Evolutionary conservation across 164 flowering plant genomes (phyloP), one percentile per base, ranked within the genome.

Genomic region (Tinospora cordifolia): DNA sequence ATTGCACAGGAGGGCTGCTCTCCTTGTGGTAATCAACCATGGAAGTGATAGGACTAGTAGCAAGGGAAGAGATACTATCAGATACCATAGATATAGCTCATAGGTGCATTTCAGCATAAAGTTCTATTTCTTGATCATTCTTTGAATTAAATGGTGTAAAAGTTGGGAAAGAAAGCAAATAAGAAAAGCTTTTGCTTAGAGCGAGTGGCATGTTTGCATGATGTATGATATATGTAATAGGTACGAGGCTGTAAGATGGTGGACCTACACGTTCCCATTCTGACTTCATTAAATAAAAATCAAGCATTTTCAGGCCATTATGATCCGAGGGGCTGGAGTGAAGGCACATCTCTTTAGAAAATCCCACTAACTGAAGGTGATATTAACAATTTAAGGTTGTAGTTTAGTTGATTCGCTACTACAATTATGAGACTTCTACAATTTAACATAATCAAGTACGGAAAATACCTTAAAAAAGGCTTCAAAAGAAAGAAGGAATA

Each of bases 1-100:
- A 84, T 87, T 79, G 96, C 94, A 3, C 79, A 88, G 60, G 97
- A 93, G 44, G 90, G 88, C 26, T 93, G 98, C 75, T 68, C 77
- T n/a, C 79, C 84, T 0, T 93, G 98, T 72, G 90, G 84, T 49
- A 70, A 77, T 59, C 68, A 75, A 24, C 64, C n/a, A 2, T 85
- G 87, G 80, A 62, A 69, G 26, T 80, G 75, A 74, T 25, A 39
- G 21, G 36, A 22, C 59, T 51, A 17, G 59, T 15, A 22, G n/a
- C 59, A 15, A 5, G 22, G 12, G 36, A 51, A 14, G 59, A 54
- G 24, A 54, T 7, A 9, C 3, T 54, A 54, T 54, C 36, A 30
- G 36, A 54, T n/a, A 54, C 6, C 47, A 54, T 54, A 30, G 36
- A 21, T 54, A 54, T 51, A n/a, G 24, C 22, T n/a, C 36, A 30